Percentiles rank a stretch among this genome's conserved stretches.
Evolutionary conservation across 2,329 filamentous ascomycete genomes (phyloP).

Genomic region (Mycosphaerella sp.): DNA sequence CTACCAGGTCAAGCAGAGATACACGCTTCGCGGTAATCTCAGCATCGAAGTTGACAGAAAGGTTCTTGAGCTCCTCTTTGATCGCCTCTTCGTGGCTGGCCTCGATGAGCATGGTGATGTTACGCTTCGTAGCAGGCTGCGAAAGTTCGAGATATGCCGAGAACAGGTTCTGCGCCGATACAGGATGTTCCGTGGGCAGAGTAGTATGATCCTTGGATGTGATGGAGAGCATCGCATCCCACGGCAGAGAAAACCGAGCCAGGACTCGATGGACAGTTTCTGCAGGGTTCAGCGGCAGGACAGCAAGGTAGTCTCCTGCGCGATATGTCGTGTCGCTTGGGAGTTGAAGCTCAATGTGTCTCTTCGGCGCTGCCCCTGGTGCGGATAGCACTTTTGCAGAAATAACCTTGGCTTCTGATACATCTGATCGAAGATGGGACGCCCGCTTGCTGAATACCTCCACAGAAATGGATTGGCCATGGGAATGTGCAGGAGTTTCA

Average conservation of each 20-base stretch:
- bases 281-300: constrained; percentile 58
- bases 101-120: constrained; percentile 47
- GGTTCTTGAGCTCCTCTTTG: constrained; percentile 45
- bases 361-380: constrained; percentile 51
- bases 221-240: constrained; percentile 52
- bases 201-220: constrained; percentile 55
- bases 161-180: constrained; percentile 59
- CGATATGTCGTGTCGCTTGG: constrained; percentile 54
- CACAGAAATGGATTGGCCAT: constrained; percentile 42
- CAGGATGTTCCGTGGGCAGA: constrained; percentile 55
- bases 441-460: constrained; percentile 51
- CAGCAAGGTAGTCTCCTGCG: constrained; percentile 68
- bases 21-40: constrained; percentile 39
- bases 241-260: constrained; percentile 58
- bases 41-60: constrained; percentile 37
- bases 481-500: constrained; percentile 9
- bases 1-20: constrained; percentile 63
- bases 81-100: constrained; percentile 45
- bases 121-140: constrained; percentile 64
- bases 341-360: constrained; percentile 43
- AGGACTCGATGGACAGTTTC: constrained; percentile 58
- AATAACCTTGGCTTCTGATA: constrained; percentile 56
- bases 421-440: constrained; percentile 56
- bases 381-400: constrained; percentile 49
- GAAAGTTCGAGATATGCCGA: constrained; percentile 66